These are phyloP conservation scores for Microdochium bolleyi DNA, from an alignment of 2,329 filamentous ascomycete genomes.

Conservation along the genomic window DNA sequence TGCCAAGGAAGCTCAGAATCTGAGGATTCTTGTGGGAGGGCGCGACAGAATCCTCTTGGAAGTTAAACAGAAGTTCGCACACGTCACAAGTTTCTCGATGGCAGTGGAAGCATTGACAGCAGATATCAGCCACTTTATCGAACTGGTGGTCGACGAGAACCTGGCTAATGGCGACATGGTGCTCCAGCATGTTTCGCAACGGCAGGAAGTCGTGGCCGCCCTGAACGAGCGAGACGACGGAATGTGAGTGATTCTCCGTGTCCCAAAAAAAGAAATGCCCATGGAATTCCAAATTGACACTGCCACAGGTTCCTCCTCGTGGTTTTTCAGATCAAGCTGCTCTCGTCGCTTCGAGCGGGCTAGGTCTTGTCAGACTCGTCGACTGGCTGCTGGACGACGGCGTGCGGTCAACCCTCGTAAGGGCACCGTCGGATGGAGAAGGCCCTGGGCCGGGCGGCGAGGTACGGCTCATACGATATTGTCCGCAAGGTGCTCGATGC, in stretches of 20 bases:
- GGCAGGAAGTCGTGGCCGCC: not conserved
- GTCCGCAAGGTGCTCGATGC: too few species aligned
- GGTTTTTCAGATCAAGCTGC: too few species aligned
- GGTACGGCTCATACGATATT: too few species aligned
- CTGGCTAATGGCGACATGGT: not conserved
- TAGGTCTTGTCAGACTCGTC: too few species aligned
- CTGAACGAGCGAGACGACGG: conserved; percentile 13
- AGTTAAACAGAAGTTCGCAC: not conserved
- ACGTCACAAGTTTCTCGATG: not conserved
- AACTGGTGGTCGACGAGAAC: not conserved
- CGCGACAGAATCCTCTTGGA: not conserved
- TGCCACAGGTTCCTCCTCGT: conserved; percentile 12
- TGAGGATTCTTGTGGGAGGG: not conserved
- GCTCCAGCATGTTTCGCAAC: not conserved
- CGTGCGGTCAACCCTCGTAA: too few species aligned
- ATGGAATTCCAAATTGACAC: too few species aligned
- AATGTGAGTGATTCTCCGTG: conserved; percentile 17
- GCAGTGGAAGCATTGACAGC: not conserved
- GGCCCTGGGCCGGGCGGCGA: too few species aligned
- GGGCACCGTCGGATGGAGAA: too few species aligned
- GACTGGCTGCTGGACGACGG: too few species aligned
- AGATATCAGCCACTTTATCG: not conserved
- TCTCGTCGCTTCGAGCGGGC: too few species aligned
- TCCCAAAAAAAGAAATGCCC: too few species aligned
- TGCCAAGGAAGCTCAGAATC: not conserved